Conservation (phyloP, 352 stramenopile genomes). For the Pythium rhizo-oryzae region DNA sequence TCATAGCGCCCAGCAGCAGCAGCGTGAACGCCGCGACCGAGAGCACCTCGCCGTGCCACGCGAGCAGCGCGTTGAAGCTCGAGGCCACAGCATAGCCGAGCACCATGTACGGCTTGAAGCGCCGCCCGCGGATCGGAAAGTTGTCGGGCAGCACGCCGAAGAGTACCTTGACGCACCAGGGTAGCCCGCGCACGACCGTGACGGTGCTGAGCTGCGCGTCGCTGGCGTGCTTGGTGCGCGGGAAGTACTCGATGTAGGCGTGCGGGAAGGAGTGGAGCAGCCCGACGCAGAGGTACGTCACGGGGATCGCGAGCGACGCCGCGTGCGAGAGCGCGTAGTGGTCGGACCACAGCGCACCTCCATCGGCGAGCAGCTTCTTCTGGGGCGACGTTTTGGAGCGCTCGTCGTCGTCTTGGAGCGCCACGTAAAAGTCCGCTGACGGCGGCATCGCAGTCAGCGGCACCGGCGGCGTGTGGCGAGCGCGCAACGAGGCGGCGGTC, state of each 20-base stretch:
- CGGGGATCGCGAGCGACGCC: constrained; percentile 62
- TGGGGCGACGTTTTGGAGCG: neutral
- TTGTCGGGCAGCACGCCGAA: constrained; percentile 74
- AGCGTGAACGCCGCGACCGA: constrained; percentile 66
- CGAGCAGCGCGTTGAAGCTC: constrained; percentile 57
- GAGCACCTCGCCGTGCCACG: constrained; percentile 39
- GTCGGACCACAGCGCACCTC: neutral
- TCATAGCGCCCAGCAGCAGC: constrained; percentile 66
- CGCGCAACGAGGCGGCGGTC: neutral
- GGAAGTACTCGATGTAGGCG: constrained; percentile 80
- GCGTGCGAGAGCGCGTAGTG: constrained; percentile 50
- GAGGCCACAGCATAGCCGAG: constrained; percentile 62
- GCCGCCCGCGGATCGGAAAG: constrained; percentile 52
- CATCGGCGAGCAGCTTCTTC: neutral
- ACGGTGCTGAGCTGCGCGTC: constrained; percentile 80
- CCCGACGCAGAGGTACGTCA: constrained; percentile 81
- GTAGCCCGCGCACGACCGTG: constrained; percentile 61
- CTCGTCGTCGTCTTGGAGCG: neutral
- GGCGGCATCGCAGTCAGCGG: too few relatives aligned
- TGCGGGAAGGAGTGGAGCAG: constrained; percentile 67
- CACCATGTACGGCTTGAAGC: constrained; percentile 82
- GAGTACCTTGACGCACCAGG: constrained; percentile 81
- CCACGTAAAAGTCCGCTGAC: neutral
- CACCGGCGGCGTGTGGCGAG: too few relatives aligned
- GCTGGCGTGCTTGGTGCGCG: constrained; percentile 53